A percentile compares a stretch with the other conserved stretches of the same genome.
Evolutionary conservation across 495 filamentous ascomycete genomes (phyloP).

Genomic region (Neurospora hispaniola): DNA sequence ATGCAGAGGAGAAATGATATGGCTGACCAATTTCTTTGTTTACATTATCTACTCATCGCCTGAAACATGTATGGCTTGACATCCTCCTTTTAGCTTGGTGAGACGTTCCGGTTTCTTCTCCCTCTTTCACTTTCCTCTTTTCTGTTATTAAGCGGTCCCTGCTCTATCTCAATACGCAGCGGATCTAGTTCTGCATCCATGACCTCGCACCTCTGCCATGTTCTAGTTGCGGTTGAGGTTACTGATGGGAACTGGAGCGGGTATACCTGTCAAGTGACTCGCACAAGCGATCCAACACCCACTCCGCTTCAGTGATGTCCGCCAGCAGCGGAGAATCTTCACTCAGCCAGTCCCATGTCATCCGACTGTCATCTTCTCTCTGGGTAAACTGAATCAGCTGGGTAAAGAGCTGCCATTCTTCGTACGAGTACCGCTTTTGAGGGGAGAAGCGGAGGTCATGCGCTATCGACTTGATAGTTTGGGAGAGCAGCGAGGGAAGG

Average conservation of each 20-base stretch:
- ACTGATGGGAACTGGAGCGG: neutral
- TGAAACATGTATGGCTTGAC: neutral
- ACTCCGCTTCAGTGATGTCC: conserved; percentile 40
- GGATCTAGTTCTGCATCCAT: neutral
- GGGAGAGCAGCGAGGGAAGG: conserved; percentile 48
- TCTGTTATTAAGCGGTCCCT: neutral
- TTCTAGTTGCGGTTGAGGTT: neutral
- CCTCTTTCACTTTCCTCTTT: neutral
- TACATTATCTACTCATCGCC: neutral
- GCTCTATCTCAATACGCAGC: neutral
- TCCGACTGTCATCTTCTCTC: conserved; percentile 18
- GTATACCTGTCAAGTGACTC: conserved; percentile 38
- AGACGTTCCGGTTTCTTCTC: neutral
- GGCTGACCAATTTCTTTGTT: neutral
- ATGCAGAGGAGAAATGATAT: neutral
- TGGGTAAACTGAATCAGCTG: conserved; percentile 27
- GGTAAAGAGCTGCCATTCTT: conserved; percentile 63
- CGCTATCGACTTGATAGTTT: conserved; percentile 49
- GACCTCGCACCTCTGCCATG: neutral
- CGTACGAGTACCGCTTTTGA: conserved; percentile 53
- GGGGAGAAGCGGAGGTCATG: conserved; percentile 41
- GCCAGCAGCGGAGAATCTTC: conserved; percentile 56
- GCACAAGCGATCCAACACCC: conserved; percentile 53
- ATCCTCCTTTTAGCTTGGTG: neutral
- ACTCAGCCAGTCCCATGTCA: conserved; percentile 63